Base-by-base conservation (phyloP, 352 stramenopile species). In the Phytophthora multivora region DNA sequence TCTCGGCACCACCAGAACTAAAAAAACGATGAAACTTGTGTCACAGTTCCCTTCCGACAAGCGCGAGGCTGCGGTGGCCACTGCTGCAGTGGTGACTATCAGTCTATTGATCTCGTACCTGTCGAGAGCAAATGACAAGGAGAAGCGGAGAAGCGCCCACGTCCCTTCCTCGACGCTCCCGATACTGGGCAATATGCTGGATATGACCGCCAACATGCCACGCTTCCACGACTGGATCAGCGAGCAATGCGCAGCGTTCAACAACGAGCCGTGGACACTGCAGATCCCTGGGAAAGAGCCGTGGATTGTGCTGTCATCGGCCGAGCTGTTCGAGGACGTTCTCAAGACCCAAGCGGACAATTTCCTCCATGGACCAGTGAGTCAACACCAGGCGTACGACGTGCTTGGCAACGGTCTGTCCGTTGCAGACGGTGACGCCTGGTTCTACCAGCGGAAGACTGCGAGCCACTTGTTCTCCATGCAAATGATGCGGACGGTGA, bases 401-500 rank as follows among this genome's bases (percentile, higher is more conserved):
- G 45, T 51, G 9, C 33, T 50, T 25, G 43, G 43, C 23, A 50
- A 50, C 11, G 43, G 43, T 12, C 43, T 50, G 23, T 50, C 43
- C 1, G 11, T 23, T 5, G 31, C 43, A 38, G 43, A 50, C 15
- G 43, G 43, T 23, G 43, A 50, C 15, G 25, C 16, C 12, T 36
- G 25, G 23, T 50, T 50, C 43, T 50, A 50, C 43, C 43, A 50
- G 5, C 43, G 43, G 13, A 50, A 50, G n/a, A 50, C 43, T 15
- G 25, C 43, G 11, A 50, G 43, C 19, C 43, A 50, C n/a, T 16
- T 50, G 5, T 50, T 50, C 23, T 50, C 43, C 43, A 50, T 50
- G 43, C 43, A 50, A 36, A 50, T 50, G 43, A 50, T 50, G 43
- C 43, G 25, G 15, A 50, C 74, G 9, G 28, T 50, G 13, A 79